Base-by-base conservation (phyloP, 2,329 filamentous ascomycete genomes). In the Cytospora piceae region DNA sequence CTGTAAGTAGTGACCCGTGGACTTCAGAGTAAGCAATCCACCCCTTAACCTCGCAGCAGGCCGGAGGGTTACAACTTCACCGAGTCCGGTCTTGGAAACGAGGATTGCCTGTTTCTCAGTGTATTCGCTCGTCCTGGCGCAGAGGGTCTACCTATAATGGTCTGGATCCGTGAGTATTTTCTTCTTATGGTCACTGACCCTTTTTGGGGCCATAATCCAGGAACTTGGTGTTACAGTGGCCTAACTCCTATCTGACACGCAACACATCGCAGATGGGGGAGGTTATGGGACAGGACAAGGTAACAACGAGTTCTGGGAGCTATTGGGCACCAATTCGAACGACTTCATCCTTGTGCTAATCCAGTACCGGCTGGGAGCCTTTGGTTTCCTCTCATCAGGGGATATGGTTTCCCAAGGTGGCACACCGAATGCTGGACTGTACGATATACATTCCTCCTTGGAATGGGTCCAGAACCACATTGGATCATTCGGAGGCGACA, bases 391-490 rank as follows among this genome's bases (percentile, higher is more conserved):
- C 68, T 79, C 82, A 0, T 86, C 86, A 0, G 77, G 77, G 4
- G 85, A 86, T 17, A 58, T 64, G 57, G 57, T 59, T 15, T 29
- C 27, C 29, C 57, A 46, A 29, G 77, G 77, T 6, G 85, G 87
- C 2, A 31, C 39, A 12, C 55, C 51, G n/a, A 90, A 90, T 67
- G 72, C 87, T 2, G 87, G 87, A 1, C 77, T 89, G 2, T 77
- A 85, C 0, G 88, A 90, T 69, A 87, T 90, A 71, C 77, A 85
- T 24, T 75, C 86, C 12, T 87, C 82, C 0, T 74, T 90, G 22
- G 71, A 89, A 68, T 90, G 88, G 88, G 80, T 88, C 0, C 82
- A 85, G 6, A 85, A 88, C 67, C 88, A 90, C 69, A 89, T 90
- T 27, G 27, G 24, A 15, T 53, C 58, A n/a, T 66, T 66, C 24